Percentiles rank a stretch among this genome's conserved stretches.
Conservation (phyloP, 306 rosid species). For the Purshia tridentata region DNA sequence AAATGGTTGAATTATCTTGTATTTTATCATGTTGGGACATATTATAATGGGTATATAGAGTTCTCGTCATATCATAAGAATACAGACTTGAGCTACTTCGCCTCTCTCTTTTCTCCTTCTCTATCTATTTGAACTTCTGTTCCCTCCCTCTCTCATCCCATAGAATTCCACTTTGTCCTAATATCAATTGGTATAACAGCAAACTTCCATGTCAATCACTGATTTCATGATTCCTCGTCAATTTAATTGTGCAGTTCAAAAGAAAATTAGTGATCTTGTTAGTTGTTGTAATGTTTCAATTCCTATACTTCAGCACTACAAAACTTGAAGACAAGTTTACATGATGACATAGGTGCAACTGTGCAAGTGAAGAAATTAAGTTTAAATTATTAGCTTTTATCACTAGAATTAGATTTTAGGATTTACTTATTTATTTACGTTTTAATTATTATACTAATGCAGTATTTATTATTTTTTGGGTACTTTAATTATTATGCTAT, state of each 20-base stretch:
- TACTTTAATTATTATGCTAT: not conserved
- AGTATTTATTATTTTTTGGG: not conserved
- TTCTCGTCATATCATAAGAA: not conserved
- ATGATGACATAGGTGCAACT: not conserved
- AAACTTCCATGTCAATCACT: conserved; percentile 1
- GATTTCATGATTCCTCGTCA: not conserved
- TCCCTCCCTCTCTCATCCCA: not conserved
- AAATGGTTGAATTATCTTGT: not conserved
- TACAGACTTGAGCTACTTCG: not conserved
- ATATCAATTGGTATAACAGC: not conserved
- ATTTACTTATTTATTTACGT: not conserved
- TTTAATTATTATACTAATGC: not conserved
- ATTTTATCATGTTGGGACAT: not conserved
- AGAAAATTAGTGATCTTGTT: not conserved
- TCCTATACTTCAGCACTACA: not conserved
- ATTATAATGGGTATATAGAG: not conserved
- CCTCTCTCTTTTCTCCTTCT: not conserved
- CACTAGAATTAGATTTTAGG: not conserved
- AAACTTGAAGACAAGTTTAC: not conserved
- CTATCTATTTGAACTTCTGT: not conserved
- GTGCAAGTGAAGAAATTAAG: not conserved
- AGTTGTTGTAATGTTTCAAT: not conserved
- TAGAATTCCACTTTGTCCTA: not conserved
- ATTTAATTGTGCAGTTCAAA: not conserved
- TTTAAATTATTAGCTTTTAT: not conserved